A percentile compares a stretch with the other conserved stretches of the same genome.
These are phyloP conservation scores for Ilyonectria mors-panacis DNA, from an alignment of 2,329 filamentous ascomycete species.

Conservation along the genomic window DNA sequence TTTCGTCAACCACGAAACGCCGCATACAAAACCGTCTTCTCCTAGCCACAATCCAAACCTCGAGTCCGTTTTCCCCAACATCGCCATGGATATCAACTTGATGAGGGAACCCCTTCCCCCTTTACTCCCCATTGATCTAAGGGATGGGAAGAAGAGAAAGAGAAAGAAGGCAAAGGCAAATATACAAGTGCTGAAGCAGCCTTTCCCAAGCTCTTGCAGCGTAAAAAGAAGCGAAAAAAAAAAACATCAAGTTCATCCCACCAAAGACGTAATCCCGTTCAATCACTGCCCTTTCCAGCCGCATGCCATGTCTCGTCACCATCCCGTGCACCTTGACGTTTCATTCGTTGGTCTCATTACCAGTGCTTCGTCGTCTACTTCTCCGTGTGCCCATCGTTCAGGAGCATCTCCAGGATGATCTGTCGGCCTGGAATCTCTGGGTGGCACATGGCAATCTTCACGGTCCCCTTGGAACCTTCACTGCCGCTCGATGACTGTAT, in stretches of 20 bases:
- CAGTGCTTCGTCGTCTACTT: conserved; percentile 41
- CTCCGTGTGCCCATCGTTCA: conserved; percentile 86
- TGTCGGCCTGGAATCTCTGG: conserved; percentile 88
- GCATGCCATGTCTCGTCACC: conserved; percentile 13
- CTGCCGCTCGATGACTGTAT: conserved; percentile 54
- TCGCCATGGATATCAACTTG: conserved; percentile 24
- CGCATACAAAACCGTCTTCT: conserved; percentile 21
- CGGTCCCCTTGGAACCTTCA: conserved; percentile 76
- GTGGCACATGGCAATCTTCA: conserved; percentile 97
- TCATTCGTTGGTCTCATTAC: conserved; percentile 26
- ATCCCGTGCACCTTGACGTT: conserved; percentile 13
- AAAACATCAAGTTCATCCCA: conserved; percentile 15
- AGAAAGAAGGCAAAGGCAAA: conserved; percentile 1
- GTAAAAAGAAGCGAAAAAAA: neutral
- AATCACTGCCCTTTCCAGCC: conserved; percentile 3
- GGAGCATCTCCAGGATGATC: conserved; percentile 90
- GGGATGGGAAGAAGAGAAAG: conserved; percentile 12
- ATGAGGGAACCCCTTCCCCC: neutral
- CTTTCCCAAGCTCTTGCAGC: conserved; percentile 1
- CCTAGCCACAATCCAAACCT: conserved; percentile 10
- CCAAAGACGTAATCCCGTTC: conserved; percentile 16
- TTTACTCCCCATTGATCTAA: conserved; percentile 16
- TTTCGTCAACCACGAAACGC: conserved; percentile 25
- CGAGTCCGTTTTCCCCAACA: neutral
- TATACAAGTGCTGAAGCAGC: conserved; percentile 19